Evolutionary conservation across 1,284 basidiomycete species (phyloP).

Genomic region (Phellopilus nigrolimitatus): DNA sequence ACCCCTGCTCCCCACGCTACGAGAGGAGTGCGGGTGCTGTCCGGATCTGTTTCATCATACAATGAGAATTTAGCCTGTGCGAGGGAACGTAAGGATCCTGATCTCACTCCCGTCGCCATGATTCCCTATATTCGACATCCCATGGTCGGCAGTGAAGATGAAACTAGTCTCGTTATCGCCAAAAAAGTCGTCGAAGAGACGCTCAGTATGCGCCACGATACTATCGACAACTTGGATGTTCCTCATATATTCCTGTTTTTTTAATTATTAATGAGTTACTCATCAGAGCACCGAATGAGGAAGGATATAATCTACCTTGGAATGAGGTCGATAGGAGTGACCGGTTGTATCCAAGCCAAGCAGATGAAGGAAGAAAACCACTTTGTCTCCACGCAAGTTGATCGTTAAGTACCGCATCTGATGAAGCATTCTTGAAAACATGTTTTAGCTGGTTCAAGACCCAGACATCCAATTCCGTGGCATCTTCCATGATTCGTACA

Average conservation of each 20-base stretch:
- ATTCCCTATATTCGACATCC: conserved; percentile 87
- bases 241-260: conserved; percentile 72
- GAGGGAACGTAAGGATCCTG: neutral
- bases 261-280: conserved; percentile 3
- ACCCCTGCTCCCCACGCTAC: conserved; percentile 83
- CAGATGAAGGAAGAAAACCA: conserved; percentile 82
- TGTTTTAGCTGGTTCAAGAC: conserved; percentile 62
- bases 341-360: conserved; percentile 86
- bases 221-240: conserved; percentile 81
- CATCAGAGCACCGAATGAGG: neutral
- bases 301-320: conserved; percentile 54
- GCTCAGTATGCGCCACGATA: conserved; percentile 69
- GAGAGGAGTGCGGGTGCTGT: conserved; percentile 83
- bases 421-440: conserved; percentile 53
- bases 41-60: conserved; percentile 54
- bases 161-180: conserved; percentile 68
- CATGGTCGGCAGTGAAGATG: conserved; percentile 87
- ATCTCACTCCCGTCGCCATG: conserved; percentile 81
- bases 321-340: conserved; percentile 84
- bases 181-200: conserved; percentile 63
- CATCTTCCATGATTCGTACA: conserved; percentile 44
- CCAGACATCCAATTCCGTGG: conserved; percentile 77
- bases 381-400: conserved; percentile 52
- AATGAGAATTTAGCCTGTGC: conserved; percentile 6
- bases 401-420: conserved; percentile 45